Conservation (phyloP, 208 protist species). For the Wallacemonas rigidus region DNA sequence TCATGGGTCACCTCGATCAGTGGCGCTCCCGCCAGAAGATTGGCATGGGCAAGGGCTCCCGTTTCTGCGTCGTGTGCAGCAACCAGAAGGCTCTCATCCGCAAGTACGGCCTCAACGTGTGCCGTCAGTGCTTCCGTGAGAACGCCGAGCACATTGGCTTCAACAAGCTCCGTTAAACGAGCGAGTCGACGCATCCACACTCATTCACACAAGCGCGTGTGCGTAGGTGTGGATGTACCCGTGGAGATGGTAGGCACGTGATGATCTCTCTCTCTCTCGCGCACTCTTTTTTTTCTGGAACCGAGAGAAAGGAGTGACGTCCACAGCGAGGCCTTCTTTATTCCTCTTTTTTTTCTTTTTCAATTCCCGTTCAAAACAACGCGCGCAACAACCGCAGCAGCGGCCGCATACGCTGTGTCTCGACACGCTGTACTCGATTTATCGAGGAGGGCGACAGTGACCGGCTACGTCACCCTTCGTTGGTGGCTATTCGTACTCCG, state of each 20-base stretch:
- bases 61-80: constrained; percentile 91
- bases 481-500: too few relatives aligned
- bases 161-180: constrained; percentile 85
- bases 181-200: neutral
- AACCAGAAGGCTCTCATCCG: constrained; percentile 94
- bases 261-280: neutral
- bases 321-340: constrained; percentile 5
- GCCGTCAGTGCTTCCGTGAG: constrained; percentile 95
- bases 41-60: constrained; percentile 89
- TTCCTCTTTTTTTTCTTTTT: constrained; percentile 8
- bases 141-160: constrained; percentile 92
- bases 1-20: constrained; percentile 92
- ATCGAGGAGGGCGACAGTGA: too few relatives aligned
- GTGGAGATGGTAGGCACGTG: constrained; percentile 5
- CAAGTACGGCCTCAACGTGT: constrained; percentile 95
- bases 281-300: neutral
- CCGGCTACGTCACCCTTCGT: too few relatives aligned
- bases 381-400: too few relatives aligned
- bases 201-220: too few relatives aligned
- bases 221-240: neutral
- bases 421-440: too few relatives aligned
- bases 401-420: too few relatives aligned
- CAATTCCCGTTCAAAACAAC: too few relatives aligned
- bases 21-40: constrained; percentile 94
- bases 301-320: neutral